Conservation (phyloP, 257 asterid species). For the Asclepias syriaca region DNA sequence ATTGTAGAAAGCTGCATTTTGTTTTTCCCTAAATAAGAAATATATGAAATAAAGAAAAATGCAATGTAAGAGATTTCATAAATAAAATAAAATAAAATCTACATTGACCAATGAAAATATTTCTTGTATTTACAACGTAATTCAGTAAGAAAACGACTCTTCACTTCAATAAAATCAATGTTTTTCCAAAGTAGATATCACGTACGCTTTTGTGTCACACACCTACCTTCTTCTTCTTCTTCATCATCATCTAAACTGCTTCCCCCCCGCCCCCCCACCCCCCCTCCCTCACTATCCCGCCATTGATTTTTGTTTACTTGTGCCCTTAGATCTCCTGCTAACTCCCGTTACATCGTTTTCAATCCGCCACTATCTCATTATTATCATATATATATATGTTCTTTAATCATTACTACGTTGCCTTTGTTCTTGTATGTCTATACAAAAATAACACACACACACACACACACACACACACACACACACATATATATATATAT, state of each 20-base stretch:
- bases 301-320: conserved; percentile 7
- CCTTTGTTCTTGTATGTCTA: background rate
- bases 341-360: conserved; percentile 20
- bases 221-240: background rate
- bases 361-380: background rate
- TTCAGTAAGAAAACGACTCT: conserved; percentile 38
- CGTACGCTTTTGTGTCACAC: conserved; percentile 11
- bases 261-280: background rate
- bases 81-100: conserved; percentile 7
- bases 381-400: background rate
- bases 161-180: conserved; percentile 24
- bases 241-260: conserved; percentile 5
- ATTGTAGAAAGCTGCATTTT: background rate
- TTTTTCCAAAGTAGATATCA: conserved; percentile 23
- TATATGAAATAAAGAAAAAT: background rate
- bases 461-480: background rate
- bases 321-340: conserved; percentile 15
- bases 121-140: conserved; percentile 15
- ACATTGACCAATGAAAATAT: conserved; percentile 30
- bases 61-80: background rate
- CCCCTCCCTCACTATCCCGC: background rate
- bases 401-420: background rate
- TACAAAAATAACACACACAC: background rate
- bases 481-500: too few species aligned
- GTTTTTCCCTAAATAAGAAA: background rate